Base-by-base conservation (phyloP, 805 yeast species). In the Wickerhamiella lipophila region DNA sequence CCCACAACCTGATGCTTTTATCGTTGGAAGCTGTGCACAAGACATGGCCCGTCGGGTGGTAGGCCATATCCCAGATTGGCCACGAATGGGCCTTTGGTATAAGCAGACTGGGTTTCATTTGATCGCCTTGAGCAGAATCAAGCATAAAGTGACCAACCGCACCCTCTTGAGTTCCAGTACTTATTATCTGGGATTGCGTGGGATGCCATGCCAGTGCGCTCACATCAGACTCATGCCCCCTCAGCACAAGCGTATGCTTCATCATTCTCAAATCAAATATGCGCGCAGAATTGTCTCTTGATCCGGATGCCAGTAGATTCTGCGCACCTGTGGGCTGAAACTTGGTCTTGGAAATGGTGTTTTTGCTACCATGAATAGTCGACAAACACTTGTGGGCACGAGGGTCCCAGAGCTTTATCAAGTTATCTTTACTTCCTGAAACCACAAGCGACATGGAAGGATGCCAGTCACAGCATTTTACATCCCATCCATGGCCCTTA, bases 401-500 rank as follows among this genome's bases (percentile, higher is more conserved):
- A 9, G 99, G 99, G 62, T 92, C 99, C 98, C 98, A 92, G 22
- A 92, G 69, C 65, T 88, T 87, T 43, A 92, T 76, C 56, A 87
- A 68, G 64, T 94, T 94, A 65, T 92, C 99, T 63, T 94, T 92
- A 0, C 97, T 92, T 0, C 96, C 99, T 54, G 88, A 76, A 0
- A 83, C 96, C 46, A 92, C 73, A 23, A 92, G 70, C 0, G 96
- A 96, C 65, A 85, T 68, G 11, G 74, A 71, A 4, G 94, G 84
- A 64, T 92, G 99, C 99, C 99, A 92, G 64, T 92, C 97, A 48
- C 94, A 84, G 49, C 88, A 78, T 62, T 92, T 92, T 19, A 92
- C 96, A 65, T 92, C 99, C 99, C 99, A 92, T 63, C 94, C 95
- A 66, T 92, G 99, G 1, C 97, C 97, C 21, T 78, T 73, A 49